Evolutionary conservation across 176 grass and related monocot species (phyloP).

Genomic region (Oropetium thomaeum): DNA sequence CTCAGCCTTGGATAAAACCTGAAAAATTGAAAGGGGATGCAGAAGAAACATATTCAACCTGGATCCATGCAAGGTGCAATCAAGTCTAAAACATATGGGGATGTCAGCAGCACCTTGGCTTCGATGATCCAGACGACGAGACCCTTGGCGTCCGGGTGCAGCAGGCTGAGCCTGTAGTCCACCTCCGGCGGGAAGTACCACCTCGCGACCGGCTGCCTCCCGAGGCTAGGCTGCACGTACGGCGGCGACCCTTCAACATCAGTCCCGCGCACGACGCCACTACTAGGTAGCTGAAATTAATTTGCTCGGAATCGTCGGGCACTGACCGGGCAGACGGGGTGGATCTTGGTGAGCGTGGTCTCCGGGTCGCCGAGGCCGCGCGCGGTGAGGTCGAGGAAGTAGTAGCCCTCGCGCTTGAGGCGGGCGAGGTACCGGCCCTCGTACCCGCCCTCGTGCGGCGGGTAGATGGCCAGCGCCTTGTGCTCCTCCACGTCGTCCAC

Average conservation of each 20-base stretch:
- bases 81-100: no score
- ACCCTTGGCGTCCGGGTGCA: conserved; percentile 86
- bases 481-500: conserved; percentile 82
- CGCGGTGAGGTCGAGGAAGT: conserved; percentile 83
- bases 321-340: conserved; percentile 79
- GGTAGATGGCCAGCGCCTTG: conserved; percentile 86
- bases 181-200: conserved; percentile 97
- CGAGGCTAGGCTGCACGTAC: conserved; percentile 81
- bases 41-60: neutral
- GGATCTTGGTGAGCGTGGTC: conserved; percentile 85
- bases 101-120: conserved; percentile 57
- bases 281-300: no score
- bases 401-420: conserved; percentile 81
- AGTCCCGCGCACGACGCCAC: no score
- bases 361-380: conserved; percentile 84
- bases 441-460: conserved; percentile 93
- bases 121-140: conserved; percentile 84
- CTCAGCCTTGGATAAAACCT: conserved; percentile 93
- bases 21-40: neutral
- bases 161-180: conserved; percentile 81
- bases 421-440: conserved; percentile 87
- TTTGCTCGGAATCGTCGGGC: no score
- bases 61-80: no score
- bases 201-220: conserved; percentile 83
- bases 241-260: neutral